phyloP scores from a whole-genome alignment of 2,329 filamentous ascomycete genomes.

The Diaporthe ilicicola region DNA sequence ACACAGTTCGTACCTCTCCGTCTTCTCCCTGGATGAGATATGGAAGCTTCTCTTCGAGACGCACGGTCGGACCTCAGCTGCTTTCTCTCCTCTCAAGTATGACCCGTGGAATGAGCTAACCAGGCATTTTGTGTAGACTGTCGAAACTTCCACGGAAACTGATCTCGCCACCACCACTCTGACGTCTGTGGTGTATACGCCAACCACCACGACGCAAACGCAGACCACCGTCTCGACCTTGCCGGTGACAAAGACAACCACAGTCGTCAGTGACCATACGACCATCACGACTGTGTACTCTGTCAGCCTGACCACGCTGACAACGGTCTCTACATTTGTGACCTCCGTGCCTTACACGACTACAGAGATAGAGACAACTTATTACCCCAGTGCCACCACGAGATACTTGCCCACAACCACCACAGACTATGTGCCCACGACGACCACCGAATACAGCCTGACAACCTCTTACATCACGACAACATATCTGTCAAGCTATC shows the following conservation, averaged over 20 bases:
- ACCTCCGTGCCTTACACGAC: background rate
- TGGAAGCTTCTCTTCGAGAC: background rate
- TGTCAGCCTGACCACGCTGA: background rate
- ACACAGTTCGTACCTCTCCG: background rate
- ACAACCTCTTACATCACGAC: constrained; percentile 12
- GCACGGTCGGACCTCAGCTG: background rate
- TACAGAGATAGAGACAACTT: background rate
- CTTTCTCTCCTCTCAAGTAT: no score
- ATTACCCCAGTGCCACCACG: background rate
- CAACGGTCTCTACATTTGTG: background rate
- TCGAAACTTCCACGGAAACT: background rate
- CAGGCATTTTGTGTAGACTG: background rate
- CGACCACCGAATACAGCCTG: background rate
- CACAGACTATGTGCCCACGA: background rate
- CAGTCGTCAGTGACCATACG: background rate
- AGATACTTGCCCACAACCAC: background rate
- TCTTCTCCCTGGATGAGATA: background rate
- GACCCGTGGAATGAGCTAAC: background rate
- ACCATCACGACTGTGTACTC: background rate
- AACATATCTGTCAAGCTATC: constrained; percentile 13
- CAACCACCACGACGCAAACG: background rate
- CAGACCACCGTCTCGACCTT: background rate
- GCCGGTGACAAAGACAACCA: background rate
- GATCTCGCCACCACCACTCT: background rate
- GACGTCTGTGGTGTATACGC: background rate